Conservation (phyloP, 352 stramenopile genomes). For the Globisporangium viniferum region DNA sequence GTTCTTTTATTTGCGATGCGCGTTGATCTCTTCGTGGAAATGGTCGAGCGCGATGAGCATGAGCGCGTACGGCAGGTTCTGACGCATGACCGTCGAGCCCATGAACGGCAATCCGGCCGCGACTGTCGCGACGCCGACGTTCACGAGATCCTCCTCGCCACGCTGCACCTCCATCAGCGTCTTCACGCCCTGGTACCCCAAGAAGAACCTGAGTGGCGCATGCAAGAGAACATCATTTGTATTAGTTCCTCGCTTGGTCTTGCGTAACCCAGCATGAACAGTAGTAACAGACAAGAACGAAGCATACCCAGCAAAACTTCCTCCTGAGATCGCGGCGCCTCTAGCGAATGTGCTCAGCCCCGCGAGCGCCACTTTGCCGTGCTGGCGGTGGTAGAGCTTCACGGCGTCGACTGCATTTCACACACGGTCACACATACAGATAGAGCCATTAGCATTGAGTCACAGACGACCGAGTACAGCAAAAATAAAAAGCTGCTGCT, state of each 20-base stretch:
- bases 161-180: slow-evolving; percentile 62
- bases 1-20: slow-evolving; percentile 41
- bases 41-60: slow-evolving; percentile 79
- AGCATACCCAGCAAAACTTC: slow-evolving; percentile 45
- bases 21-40: slow-evolving; percentile 79
- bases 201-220: slow-evolving; percentile 57
- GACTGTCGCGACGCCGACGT: slow-evolving; percentile 52
- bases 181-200: slow-evolving; percentile 73
- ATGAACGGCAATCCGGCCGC: slow-evolving; percentile 55
- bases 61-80: slow-evolving; percentile 72
- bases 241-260: neutral
- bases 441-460: neutral
- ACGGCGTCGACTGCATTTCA: slow-evolving; percentile 51
- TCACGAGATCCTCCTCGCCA: slow-evolving; percentile 50
- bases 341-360: slow-evolving; percentile 43
- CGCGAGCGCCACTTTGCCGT: slow-evolving; percentile 43
- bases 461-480: neutral
- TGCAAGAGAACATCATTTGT: neutral
- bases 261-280: neutral
- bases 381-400: slow-evolving; percentile 58
- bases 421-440: neutral
- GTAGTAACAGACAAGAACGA: neutral
- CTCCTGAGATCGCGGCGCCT: slow-evolving; percentile 54
- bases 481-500: neutral
- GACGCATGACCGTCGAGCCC: slow-evolving; percentile 55